Evolutionary conservation across 2,329 filamentous ascomycete genomes (phyloP).

Genomic region (Curvularia spicifera): DNA sequence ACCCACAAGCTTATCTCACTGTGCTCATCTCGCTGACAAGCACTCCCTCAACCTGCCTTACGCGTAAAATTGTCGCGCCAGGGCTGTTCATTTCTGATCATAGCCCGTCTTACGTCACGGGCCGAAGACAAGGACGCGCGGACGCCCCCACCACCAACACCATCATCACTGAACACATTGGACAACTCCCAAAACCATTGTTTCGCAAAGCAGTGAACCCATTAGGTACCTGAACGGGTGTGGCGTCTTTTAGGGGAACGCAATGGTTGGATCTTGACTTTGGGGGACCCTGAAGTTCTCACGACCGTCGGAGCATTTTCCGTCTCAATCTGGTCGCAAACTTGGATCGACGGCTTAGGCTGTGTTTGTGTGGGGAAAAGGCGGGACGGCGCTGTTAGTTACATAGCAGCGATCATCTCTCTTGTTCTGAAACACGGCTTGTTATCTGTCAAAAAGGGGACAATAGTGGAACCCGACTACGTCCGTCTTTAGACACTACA

Average conservation of each 20-base stretch:
- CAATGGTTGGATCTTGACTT: too few species aligned
- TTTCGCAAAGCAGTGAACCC: not conserved
- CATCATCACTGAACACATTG: too few species aligned
- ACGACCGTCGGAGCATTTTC: too few species aligned
- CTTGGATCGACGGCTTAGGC: not conserved
- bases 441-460: not conserved
- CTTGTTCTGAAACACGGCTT: not conserved
- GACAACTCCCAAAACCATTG: not conserved
- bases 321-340: too few species aligned
- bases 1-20: too few species aligned
- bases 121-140: constrained; percentile 14
- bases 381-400: not conserved
- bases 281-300: too few species aligned
- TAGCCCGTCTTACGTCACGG: constrained; percentile 14
- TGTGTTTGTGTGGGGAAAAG: not conserved
- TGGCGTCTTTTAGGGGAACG: too few species aligned
- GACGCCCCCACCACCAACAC: not conserved
- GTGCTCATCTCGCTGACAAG: too few species aligned
- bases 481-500: not conserved
- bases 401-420: not conserved
- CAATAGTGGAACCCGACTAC: not conserved
- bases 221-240: too few species aligned
- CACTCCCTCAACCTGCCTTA: not conserved
- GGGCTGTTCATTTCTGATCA: constrained; percentile 1
- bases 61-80: not conserved